Evolutionary conservation across 2,329 filamentous ascomycete genomes (phyloP).

Genomic region (Thielaviopsis ethacetica): DNA sequence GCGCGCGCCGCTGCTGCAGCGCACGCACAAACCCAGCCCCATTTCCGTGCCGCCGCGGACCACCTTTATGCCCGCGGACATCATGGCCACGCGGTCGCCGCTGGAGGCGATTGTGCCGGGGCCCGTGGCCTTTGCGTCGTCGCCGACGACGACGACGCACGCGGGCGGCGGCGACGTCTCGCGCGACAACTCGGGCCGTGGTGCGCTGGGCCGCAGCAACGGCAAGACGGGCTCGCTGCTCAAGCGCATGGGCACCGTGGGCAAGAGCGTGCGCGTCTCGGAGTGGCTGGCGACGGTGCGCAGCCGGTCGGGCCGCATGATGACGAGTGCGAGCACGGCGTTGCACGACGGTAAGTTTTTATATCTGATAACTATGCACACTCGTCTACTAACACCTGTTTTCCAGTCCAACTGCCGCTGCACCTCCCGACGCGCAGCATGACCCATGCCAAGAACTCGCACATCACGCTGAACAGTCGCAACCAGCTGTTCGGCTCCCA

Average conservation of each 20-base stretch:
- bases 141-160: too few species aligned
- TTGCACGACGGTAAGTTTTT: too few species aligned
- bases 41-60: not conserved
- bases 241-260: not conserved
- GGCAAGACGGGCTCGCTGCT: not conserved
- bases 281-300: slow-evolving; percentile 3
- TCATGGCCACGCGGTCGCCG: not conserved
- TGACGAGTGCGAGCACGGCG: too few species aligned
- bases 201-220: too few species aligned
- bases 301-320: not conserved
- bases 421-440: not conserved
- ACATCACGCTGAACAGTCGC: not conserved
- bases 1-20: not conserved
- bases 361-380: too few species aligned
- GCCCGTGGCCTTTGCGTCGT: not conserved
- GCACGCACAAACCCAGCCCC: not conserved
- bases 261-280: not conserved
- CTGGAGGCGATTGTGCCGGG: not conserved
- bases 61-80: not conserved
- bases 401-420: not conserved
- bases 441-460: not conserved
- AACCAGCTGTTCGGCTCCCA: slow-evolving; percentile 4
- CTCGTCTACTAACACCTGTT: too few species aligned
- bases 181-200: not conserved
- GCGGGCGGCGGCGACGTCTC: not conserved